Conservation (phyloP, 257 asterid species). For the Solanum chaucha region DNA sequence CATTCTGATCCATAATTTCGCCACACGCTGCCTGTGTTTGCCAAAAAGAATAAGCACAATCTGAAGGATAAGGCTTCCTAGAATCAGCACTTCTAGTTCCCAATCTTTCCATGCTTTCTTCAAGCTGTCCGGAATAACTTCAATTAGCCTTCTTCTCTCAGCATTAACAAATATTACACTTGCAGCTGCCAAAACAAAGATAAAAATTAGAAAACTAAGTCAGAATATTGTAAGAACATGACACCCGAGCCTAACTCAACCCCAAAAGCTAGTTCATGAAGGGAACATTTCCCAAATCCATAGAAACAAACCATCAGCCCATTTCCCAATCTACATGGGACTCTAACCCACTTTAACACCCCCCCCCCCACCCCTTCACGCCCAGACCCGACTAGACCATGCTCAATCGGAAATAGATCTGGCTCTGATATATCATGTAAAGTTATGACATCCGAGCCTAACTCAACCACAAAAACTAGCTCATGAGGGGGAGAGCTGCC, state of each 20-base stretch:
- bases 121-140: slow-evolving; percentile 12
- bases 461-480: background rate
- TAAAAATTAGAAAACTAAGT: background rate
- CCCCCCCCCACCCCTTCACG: too few species aligned
- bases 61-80: slow-evolving; percentile 33
- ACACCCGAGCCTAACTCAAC: too few species aligned
- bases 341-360: too few species aligned
- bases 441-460: background rate
- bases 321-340: too few species aligned
- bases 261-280: too few species aligned
- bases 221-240: too few species aligned
- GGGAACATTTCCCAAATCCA: too few species aligned
- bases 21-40: slow-evolving; percentile 25
- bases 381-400: background rate
- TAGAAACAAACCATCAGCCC: too few species aligned
- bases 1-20: slow-evolving; percentile 26
- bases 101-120: slow-evolving; percentile 16
- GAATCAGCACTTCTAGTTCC: slow-evolving; percentile 24
- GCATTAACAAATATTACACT: slow-evolving; percentile 8
- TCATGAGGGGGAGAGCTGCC: too few species aligned
- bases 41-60: slow-evolving; percentile 22
- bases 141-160: slow-evolving; percentile 19
- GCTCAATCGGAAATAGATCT: background rate
- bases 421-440: background rate
- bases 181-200: slow-evolving; percentile 12